Base-by-base conservation (phyloP, 441 rosid species). In the Bruguiera hainesii region DNA sequence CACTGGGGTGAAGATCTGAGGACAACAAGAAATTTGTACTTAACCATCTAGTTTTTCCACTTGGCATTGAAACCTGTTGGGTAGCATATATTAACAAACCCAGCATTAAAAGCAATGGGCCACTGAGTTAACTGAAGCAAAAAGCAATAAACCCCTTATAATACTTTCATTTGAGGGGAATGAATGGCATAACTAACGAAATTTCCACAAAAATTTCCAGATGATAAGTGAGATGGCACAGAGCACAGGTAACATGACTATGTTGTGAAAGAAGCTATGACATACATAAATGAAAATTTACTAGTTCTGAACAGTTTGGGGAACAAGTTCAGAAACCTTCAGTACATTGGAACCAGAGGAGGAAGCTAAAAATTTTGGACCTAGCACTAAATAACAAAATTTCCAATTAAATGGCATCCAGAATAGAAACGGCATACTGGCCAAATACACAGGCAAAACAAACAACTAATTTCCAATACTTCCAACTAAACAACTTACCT, bases 401-500 rank as follows among this genome's bases (percentile, higher is more conserved):
- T 65, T 52, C 59, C 69, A 61, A 53, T 39, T 20, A 33, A 5
- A 56, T 0, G 16, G 52, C 33, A 59, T 42, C n/a, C 35, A 8
- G 35, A 13, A 16, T 31, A 30, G 30, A 42, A 42, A 35, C 13
- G 0, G 58, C 28, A 55, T 26, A 1, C 28, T 18, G 23, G 15
- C 25, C 28, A 16, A 65, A 55, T 25, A 65, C 18, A 65, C 10
- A 25, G 15, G 25, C 18, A 35, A 55, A 29, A 5, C 25, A 53
- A 0, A 33, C 11, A 56, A 31, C 62, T n/a, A 48, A 57, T n/a
- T 52, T 62, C 20, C 35, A 70, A 49, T n/a, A 29, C 19, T 56
- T 42, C 16, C 28, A 7, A 35, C 58, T 16, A 53, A 61, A 74
- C 59, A n/a, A 56, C 65, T 69, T 46, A 68, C 30, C 61, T 35